Conservation (phyloP, 2,329 filamentous ascomycete genomes). For the Cyphellophora attinorum region DNA sequence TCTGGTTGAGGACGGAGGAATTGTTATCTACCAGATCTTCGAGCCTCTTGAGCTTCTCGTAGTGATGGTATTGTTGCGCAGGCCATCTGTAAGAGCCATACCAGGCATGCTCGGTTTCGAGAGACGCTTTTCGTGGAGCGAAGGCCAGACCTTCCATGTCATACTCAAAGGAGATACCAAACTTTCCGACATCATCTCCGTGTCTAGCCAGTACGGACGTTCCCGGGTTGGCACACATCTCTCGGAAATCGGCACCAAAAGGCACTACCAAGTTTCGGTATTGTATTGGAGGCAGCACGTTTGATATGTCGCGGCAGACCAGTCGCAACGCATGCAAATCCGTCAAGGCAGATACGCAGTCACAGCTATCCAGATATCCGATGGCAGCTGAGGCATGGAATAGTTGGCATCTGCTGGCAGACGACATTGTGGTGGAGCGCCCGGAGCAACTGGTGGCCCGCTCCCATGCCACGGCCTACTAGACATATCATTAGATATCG, state of each 20-base stretch:
- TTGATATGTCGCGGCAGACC: slow-evolving; percentile 51
- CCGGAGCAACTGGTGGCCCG: not conserved
- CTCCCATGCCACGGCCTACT: no score
- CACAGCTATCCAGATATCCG: slow-evolving; percentile 54
- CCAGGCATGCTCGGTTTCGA: slow-evolving; percentile 46
- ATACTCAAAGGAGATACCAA: slow-evolving; percentile 62
- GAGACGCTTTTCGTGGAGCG: slow-evolving; percentile 48
- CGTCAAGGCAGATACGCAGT: slow-evolving; percentile 43
- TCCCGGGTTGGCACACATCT: slow-evolving; percentile 24
- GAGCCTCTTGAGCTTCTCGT: slow-evolving; percentile 48
- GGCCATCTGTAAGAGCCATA: slow-evolving; percentile 62
- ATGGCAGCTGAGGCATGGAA: slow-evolving; percentile 48
- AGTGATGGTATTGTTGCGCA: slow-evolving; percentile 48
- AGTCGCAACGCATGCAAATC: slow-evolving; percentile 54
- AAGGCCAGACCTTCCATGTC: slow-evolving; percentile 32
- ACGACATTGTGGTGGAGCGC: not conserved
- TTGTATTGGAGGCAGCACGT: slow-evolving; percentile 46
- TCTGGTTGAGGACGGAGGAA: slow-evolving; percentile 25
- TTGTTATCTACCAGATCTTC: slow-evolving; percentile 50
- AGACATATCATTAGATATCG: no score
- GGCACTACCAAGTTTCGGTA: slow-evolving; percentile 55
- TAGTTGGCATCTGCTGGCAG: slow-evolving; percentile 2
- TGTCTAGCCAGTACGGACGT: slow-evolving; percentile 50
- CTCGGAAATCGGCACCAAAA: slow-evolving; percentile 41
- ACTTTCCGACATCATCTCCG: slow-evolving; percentile 54